Conservation (phyloP, 139 green algal genomes). For the Mychonastes homosphaera region DNA sequence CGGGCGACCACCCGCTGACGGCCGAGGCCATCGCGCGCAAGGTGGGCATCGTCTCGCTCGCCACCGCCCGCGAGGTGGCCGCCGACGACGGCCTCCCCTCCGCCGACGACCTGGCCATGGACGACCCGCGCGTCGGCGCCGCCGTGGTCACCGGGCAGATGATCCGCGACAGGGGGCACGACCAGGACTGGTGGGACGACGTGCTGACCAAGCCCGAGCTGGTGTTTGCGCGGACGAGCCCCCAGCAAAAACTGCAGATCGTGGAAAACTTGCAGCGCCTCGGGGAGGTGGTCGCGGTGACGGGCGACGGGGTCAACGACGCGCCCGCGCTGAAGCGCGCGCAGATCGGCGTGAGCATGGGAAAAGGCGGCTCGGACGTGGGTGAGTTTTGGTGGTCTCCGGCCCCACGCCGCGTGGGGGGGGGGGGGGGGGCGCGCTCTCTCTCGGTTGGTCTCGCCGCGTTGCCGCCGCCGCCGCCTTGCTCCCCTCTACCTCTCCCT, state of each 20-base stretch:
- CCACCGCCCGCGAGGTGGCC: constrained; percentile 26
- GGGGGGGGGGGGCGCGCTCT: no score
- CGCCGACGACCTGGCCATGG: background rate
- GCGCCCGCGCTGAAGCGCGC: constrained; percentile 63
- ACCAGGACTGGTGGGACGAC: constrained; percentile 29
- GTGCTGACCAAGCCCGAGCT: constrained; percentile 28
- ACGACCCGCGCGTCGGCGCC: constrained; percentile 19
- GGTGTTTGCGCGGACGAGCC: constrained; percentile 54
- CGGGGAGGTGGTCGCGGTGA: constrained; percentile 27
- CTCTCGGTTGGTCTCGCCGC: no score
- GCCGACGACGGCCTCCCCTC: constrained; percentile 17
- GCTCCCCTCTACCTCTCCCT: no score
- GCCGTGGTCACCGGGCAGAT: constrained; percentile 22
- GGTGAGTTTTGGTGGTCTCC: no score
- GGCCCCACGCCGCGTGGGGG: no score
- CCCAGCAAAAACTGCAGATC: constrained; percentile 61
- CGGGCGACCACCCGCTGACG: constrained; percentile 68
- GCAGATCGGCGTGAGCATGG: constrained; percentile 72
- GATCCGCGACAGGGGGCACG: constrained; percentile 16
- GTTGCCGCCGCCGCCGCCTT: no score
- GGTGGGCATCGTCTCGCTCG: constrained; percentile 30
- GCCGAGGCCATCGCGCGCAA: constrained; percentile 54
- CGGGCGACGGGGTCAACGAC: constrained; percentile 69
- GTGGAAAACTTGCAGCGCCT: constrained; percentile 47
- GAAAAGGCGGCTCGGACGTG: constrained; percentile 51